These are phyloP conservation scores for Suhomyces sp. DNA, from an alignment of 805 yeast genomes.

Conservation along the genomic window DNA sequence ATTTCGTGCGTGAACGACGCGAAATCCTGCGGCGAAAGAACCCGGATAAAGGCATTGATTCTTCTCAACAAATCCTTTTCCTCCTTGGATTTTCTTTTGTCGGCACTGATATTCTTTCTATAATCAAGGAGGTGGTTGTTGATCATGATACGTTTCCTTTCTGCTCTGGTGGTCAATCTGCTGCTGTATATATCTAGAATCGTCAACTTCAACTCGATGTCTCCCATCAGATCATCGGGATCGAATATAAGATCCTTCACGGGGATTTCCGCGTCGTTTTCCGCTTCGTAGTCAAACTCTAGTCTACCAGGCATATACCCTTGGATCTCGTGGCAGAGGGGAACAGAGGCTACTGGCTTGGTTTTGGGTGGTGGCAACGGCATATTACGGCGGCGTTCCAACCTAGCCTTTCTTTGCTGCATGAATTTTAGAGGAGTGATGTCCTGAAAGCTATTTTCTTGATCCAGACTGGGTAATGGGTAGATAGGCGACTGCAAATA, in stretches of 20 bases:
- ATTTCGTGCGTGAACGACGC: constrained; percentile 70
- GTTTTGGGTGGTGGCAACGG: constrained; percentile 81
- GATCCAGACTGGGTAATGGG: constrained; percentile 86
- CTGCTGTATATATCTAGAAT: constrained; percentile 87
- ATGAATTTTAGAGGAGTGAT: constrained; percentile 69
- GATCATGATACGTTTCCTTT: constrained; percentile 78
- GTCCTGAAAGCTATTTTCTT: constrained; percentile 47
- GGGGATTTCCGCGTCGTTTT: constrained; percentile 92
- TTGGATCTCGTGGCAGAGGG: constrained; percentile 94
- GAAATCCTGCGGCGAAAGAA: constrained; percentile 80
- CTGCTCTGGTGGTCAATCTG: constrained; percentile 87
- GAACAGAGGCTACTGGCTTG: constrained; percentile 89
- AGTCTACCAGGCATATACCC: constrained; percentile 98
- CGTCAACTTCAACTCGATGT: constrained; percentile 84
- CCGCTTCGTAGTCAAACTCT: constrained; percentile 95
- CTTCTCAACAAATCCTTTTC: constrained; percentile 78
- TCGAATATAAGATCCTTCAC: constrained; percentile 96
- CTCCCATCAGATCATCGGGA: constrained; percentile 84
- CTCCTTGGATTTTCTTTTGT: constrained; percentile 84
- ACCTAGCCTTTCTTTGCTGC: constrained; percentile 59
- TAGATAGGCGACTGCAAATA: constrained; percentile 70
- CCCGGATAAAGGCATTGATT: constrained; percentile 75
- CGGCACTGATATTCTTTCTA: constrained; percentile 73
- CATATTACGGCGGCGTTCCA: constrained; percentile 67
- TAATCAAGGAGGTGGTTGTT: constrained; percentile 80